Percentiles rank a stretch among this genome's conserved stretches.
These are phyloP conservation scores for Syncephalastrum sp. DNA, from an alignment of 371 early-diverging fungal species.

Conservation along the genomic window DNA sequence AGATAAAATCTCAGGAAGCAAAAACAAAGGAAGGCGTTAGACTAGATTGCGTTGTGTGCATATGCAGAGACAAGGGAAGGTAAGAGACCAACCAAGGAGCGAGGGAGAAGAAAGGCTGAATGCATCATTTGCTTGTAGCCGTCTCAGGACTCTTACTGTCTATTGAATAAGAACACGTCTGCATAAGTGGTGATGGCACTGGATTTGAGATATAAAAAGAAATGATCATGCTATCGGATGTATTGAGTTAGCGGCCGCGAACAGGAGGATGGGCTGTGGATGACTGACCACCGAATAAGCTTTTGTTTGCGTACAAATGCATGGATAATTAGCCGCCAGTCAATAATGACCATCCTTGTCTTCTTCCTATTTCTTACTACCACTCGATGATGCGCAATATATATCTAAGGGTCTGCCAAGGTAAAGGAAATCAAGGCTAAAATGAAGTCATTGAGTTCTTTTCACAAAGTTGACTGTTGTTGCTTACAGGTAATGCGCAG, in stretches of 20 bases:
- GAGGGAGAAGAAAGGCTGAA: neutral
- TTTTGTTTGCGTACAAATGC: constrained; percentile 8
- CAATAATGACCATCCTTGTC: neutral
- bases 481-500: too few species aligned
- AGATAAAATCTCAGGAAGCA: too few species aligned
- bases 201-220: neutral
- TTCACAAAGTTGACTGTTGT: too few species aligned
- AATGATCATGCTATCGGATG: constrained; percentile 12
- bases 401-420: constrained; percentile 31
- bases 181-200: neutral
- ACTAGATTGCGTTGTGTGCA: too few species aligned
- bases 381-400: constrained; percentile 27
- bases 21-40: too few species aligned
- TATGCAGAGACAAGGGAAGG: neutral
- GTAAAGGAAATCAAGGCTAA: constrained; percentile 25
- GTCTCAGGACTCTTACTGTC: constrained; percentile 15
- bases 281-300: constrained; percentile 15
- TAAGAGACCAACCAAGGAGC: neutral
- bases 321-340: neutral
- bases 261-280: constrained; percentile 18
- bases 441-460: constrained; percentile 7
- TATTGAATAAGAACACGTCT: neutral
- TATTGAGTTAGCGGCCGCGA: constrained; percentile 13
- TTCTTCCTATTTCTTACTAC: neutral
- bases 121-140: constrained; percentile 21